These are phyloP conservation scores for Amanita thiersii DNA, from an alignment of 768 basidiomycete species.

Conservation along the genomic window DNA sequence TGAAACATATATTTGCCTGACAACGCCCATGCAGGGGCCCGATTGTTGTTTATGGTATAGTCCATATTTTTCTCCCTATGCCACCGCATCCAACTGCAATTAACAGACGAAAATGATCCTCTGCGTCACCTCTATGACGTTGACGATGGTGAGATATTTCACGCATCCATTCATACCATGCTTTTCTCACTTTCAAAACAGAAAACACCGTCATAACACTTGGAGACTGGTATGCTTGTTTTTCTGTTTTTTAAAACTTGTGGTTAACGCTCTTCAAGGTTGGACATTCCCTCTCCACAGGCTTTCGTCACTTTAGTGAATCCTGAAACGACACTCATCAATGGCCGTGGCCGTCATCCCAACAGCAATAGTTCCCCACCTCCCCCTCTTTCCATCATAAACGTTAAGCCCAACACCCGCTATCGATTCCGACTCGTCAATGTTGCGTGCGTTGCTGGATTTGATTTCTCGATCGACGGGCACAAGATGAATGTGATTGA, in stretches of 20 bases:
- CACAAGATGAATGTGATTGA: slow-evolving; percentile 41
- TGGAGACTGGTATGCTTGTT: slow-evolving; percentile 25
- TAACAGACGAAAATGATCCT: slow-evolving; percentile 15
- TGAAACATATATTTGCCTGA: background rate
- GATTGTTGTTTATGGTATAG: slow-evolving; percentile 24
- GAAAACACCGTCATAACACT: slow-evolving; percentile 31
- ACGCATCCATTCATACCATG: slow-evolving; percentile 13
- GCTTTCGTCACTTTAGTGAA: slow-evolving; percentile 14
- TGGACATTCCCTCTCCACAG: slow-evolving; percentile 14
- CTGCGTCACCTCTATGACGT: slow-evolving; percentile 13
- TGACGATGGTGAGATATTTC: slow-evolving; percentile 26
- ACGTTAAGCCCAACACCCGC: slow-evolving; percentile 22
- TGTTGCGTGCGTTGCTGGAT: slow-evolving; percentile 22
- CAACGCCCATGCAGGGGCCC: too few species aligned
- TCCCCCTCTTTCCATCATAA: slow-evolving; percentile 22
- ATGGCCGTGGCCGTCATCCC: slow-evolving; percentile 28
- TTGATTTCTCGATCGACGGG: slow-evolving; percentile 35
- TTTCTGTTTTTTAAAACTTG: background rate
- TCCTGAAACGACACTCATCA: slow-evolving; percentile 26
- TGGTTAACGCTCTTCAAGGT: slow-evolving; percentile 11
- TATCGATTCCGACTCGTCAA: slow-evolving; percentile 22
- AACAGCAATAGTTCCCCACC: slow-evolving; percentile 20
- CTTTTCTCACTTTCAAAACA: slow-evolving; percentile 19
- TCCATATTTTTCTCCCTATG: slow-evolving; percentile 8
- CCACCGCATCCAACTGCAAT: background rate